Conservation (phyloP, 768 basidiomycete species). For the Myochromella boudieri region DNA sequence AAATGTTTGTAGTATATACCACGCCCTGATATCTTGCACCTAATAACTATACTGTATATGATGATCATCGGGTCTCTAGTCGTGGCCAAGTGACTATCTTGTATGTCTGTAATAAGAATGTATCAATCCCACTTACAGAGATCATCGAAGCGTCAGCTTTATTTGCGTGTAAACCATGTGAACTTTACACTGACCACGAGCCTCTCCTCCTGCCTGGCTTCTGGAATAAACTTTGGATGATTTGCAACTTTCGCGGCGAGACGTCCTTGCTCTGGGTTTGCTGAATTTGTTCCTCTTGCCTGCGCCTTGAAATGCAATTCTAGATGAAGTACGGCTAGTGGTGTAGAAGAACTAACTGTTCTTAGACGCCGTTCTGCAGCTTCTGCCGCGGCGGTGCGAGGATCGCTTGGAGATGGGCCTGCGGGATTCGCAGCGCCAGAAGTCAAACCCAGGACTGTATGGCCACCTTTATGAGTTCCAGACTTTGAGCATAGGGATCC, state of each 20-base stretch:
- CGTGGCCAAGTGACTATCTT: no score
- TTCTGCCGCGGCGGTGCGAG: constrained; percentile 57
- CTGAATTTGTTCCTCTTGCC: constrained; percentile 38
- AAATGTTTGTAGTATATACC: constrained; percentile 16
- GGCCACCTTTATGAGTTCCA: constrained; percentile 43
- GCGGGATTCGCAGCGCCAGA: constrained; percentile 29
- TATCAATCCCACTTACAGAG: constrained; percentile 20
- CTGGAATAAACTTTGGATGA: constrained; percentile 35
- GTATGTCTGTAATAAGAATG: no score
- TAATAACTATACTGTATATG: constrained; percentile 21
- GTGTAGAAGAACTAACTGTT: constrained; percentile 40
- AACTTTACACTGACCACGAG: constrained; percentile 25
- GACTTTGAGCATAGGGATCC: constrained; percentile 60
- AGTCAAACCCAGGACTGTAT: constrained; percentile 44
- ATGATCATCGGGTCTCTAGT: constrained; percentile 3
- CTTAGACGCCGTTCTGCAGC: constrained; percentile 62
- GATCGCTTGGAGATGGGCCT: constrained; percentile 33
- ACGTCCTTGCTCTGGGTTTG: constrained; percentile 49
- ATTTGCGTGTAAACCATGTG: background rate
- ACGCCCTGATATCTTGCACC: constrained; percentile 19
- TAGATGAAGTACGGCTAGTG: constrained; percentile 14
- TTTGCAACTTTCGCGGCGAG: constrained; percentile 43
- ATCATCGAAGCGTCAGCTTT: constrained; percentile 14
- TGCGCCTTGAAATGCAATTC: constrained; percentile 35
- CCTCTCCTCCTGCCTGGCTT: constrained; percentile 29